Percentiles rank a stretch among this genome's conserved stretches.
These are phyloP conservation scores for Oenanthe javanica DNA, from an alignment of 140 eudicot species.

Conservation along the genomic window DNA sequence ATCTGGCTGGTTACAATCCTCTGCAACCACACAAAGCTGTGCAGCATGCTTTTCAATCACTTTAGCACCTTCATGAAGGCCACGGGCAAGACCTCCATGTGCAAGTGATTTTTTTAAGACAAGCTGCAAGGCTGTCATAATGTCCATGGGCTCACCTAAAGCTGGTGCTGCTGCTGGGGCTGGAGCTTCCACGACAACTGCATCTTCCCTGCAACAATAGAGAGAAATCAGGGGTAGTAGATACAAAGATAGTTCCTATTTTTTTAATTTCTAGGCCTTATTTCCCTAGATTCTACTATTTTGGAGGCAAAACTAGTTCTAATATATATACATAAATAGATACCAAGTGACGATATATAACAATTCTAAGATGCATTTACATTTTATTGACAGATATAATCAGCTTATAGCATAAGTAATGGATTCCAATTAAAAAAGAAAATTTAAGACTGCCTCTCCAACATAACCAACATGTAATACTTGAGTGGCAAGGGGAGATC, in stretches of 20 bases:
- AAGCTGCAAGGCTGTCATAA: conserved; percentile 6
- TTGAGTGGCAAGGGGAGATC: not conserved
- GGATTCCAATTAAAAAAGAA: not conserved
- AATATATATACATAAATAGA: not conserved
- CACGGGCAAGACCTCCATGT: conserved; percentile 7
- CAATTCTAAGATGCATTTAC: not conserved
- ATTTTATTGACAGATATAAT: no score
- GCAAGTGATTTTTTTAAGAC: conserved; percentile 9
- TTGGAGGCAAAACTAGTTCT: not conserved
- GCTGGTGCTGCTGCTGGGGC: conserved; percentile 9
- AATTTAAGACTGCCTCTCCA: no score
- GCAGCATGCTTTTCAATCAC: conserved; percentile 13
- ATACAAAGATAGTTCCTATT: not conserved
- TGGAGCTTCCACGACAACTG: not conserved
- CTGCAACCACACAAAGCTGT: conserved; percentile 11
- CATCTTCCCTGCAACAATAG: not conserved
- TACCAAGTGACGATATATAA: not conserved
- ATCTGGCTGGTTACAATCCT: conserved; percentile 13
- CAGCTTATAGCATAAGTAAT: not conserved
- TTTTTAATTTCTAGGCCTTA: not conserved
- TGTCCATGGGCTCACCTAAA: conserved; percentile 13
- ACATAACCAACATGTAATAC: no score
- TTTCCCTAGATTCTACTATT: not conserved
- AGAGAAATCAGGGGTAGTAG: not conserved
- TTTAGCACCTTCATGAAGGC: conserved; percentile 10